phyloP scores from a whole-genome alignment of 192 early-diverging fungal species.

The Coemansia sp. region DNA sequence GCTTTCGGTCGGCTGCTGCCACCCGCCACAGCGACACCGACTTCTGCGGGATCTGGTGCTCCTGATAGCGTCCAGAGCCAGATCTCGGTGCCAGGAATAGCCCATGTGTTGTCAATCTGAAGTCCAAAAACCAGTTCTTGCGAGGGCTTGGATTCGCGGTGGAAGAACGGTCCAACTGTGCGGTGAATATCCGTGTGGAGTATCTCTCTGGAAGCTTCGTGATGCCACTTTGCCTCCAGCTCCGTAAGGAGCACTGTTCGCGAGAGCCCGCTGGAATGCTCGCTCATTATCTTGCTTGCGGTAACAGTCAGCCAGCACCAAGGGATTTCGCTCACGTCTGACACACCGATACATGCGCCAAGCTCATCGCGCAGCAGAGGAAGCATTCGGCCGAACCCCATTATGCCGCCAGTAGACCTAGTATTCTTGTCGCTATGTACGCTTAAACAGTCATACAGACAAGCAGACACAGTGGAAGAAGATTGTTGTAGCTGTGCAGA shows the following conservation, averaged over 20 bases:
- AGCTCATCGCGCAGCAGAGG: slow-evolving; percentile 25
- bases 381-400: slow-evolving; percentile 34
- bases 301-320: slow-evolving; percentile 38
- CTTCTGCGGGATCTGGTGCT: slow-evolving; percentile 20
- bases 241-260: slow-evolving; percentile 44
- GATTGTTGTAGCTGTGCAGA: no score
- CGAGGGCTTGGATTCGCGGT: slow-evolving; percentile 19
- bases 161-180: slow-evolving; percentile 31
- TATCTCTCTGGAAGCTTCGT: slow-evolving; percentile 17
- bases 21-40: neutral
- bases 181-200: slow-evolving; percentile 20
- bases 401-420: neutral
- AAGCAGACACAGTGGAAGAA: no score
- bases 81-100: slow-evolving; percentile 24
- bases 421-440: neutral
- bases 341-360: slow-evolving; percentile 9
- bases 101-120: slow-evolving; percentile 16
- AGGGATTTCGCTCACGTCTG: slow-evolving; percentile 23
- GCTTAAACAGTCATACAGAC: neutral
- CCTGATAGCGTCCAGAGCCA: slow-evolving; percentile 46
- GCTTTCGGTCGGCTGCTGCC: neutral
- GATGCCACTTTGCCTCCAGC: slow-evolving; percentile 43
- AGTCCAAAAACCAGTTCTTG: slow-evolving; percentile 21
- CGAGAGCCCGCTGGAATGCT: slow-evolving; percentile 34
- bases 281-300: slow-evolving; percentile 14